Base-by-base conservation (phyloP, 169 alveolate genomes). In the Plasmodium billcollinsi region DNA sequence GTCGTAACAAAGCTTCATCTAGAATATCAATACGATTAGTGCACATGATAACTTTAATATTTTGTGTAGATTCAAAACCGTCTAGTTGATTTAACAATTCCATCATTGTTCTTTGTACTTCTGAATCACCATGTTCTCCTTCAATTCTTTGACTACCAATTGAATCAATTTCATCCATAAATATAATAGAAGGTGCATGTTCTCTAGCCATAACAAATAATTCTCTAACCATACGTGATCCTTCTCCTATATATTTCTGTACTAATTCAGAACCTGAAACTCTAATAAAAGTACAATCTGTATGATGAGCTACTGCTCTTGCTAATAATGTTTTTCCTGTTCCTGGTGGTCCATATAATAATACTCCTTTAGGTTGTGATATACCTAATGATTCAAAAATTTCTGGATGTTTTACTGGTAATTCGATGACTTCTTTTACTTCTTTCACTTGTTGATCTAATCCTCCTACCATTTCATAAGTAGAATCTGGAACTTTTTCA, bases 191-290 rank as follows among this genome's bases (percentile, higher is more conserved):
- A 6, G 99, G 99, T 70, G 98, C 98, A 93, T 98, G 97, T 73
- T 97, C 94, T 73, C 99, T 95, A 15, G 99, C 99, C 99, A 98
- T 96, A 18, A 97, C 98, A 94, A 98, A 98, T 49, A 98, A 93
- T 93, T 98, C 99, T 66, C 99, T 97, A 24, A 99, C 99, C 99
- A 98, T 98, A 43, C 99, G 96, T 0, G 99, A 99, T 15, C 99
- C 99, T 93, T 99, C 99, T 43, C 99, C 99, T 73, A 99, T 99
- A 91, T 99, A 99, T 91, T 98, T 99, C 92, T 99, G 99, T 21
- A 99, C 99, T 49, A 99, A 94, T 88, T 99, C 99, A 58, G 99
- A 97, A 18, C 99, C 99, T 21, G 99, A 97, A 58, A 99, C 99
- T 72, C 99, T 94, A 18, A 99, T 99, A 96, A 99, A 99, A 74